Evolutionary conservation across 257 asterid genomes (phyloP), one percentile per base, ranked within the genome.

Genomic region (Penstemon eatonii): DNA sequence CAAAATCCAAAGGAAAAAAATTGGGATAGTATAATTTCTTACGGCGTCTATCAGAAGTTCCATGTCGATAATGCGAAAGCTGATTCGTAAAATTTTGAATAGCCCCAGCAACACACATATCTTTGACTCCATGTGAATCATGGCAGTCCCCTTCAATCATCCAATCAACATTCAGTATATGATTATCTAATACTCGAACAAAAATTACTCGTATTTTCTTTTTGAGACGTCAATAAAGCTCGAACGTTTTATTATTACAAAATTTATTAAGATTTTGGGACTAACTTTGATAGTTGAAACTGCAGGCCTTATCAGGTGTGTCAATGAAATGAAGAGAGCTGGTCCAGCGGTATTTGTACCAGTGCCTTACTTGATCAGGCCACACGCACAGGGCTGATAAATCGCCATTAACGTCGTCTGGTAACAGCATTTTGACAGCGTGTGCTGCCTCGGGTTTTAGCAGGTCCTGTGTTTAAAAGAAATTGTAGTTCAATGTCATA

Each of bases 321-420:
- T 92, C 96, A 66, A 92, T 92, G 83, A 90, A 92, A 79, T 92
- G 98, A 68, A 92, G 96, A 37, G 97, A 76, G 74, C 97, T 85
- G 7, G 97, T 78, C 98, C 98, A 92, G 0, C 85, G 81, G 74
- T 90, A 92, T 66, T 58, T 88, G 62, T 89, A 84, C 98, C 98
- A 92, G 74, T 87, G 95, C 50, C 97, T 69, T 38, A 92, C 95
- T 84, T 92, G 97, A 71, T 92, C 98, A 0, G 98, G 97, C 98
- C 97, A 92, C 11, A 82, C 93, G 5, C 98, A 90, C 12, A 90
- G 79, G 5, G 85, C 87, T 19, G 97, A 90, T 37, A 90, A 81
- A 81, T 92, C 67, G 2, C 97, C 98, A 15, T 79, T 55, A 0
- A 80, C 96, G 18, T 88, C 70, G 56, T 90, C 95, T 0, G 98